Evolutionary conservation across 2,329 filamentous ascomycete genomes (phyloP).

Genomic region (Xylariales sp.): DNA sequence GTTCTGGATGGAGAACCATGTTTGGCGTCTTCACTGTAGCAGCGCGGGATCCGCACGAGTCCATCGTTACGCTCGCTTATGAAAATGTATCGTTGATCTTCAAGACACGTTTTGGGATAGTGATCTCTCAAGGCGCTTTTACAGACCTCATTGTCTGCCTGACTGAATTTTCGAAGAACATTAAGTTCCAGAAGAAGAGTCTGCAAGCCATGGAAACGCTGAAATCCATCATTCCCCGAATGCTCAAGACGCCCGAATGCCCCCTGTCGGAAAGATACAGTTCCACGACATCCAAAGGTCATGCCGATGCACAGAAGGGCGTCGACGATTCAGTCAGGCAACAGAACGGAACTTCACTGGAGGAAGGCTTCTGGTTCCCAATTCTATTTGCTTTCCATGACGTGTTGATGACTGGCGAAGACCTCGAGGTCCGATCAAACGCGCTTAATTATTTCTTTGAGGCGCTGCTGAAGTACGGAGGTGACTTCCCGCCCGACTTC

Average conservation of each 20-base stretch:
- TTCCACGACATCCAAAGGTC: conserved; percentile 20
- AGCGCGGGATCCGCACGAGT: conserved; percentile 87
- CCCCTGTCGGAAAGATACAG: conserved; percentile 68
- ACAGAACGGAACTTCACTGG: conserved; percentile 77
- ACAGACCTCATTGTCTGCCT: conserved; percentile 94
- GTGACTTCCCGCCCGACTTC: conserved; percentile 87
- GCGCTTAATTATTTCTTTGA: conserved; percentile 97
- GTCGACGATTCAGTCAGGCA: conserved; percentile 45
- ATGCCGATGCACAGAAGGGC: conserved; percentile 33
- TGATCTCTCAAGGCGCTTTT: conserved; percentile 94
- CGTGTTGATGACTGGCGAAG: conserved; percentile 97
- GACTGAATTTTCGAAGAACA: conserved; percentile 98
- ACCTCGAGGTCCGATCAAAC: conserved; percentile 87
- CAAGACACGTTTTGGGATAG: conserved; percentile 89
- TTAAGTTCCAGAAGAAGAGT: conserved; percentile 97
- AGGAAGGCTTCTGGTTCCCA: conserved; percentile 98
- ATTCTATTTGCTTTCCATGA: conserved; percentile 98
- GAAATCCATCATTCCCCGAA: conserved; percentile 88
- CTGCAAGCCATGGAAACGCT: conserved; percentile 91
- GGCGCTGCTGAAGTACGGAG: conserved; percentile 82
- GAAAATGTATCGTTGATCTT: conserved; percentile 97
- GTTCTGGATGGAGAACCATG: conserved; percentile 98
- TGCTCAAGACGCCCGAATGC: conserved; percentile 94
- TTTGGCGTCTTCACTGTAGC: conserved; percentile 98
- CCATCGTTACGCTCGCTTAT: conserved; percentile 93